Base-by-base conservation (phyloP, 495 filamentous ascomycete genomes). In the Ramalina intermedia region DNA sequence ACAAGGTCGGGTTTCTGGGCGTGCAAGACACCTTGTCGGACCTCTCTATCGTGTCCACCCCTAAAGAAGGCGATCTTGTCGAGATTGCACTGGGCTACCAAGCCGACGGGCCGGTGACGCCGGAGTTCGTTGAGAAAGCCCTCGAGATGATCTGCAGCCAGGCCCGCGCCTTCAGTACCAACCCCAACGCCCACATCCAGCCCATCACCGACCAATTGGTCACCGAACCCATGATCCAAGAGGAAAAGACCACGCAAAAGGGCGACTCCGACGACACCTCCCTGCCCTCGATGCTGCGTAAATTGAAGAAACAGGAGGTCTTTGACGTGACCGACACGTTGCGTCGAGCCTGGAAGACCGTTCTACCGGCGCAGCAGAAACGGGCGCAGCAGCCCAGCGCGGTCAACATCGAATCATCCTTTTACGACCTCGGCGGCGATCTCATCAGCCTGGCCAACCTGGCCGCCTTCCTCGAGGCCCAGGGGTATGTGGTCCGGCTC, bases 381-480 rank as follows among this genome's bases (percentile, higher is more conserved):
- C 56, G 17, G 54, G 53, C 12, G 42, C 39, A 8, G 24, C 16
- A 48, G 49, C 20, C 60, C 48, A 37, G 51, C 51, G 7, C 37
- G 51, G 8, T 75, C 58, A 66, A 69, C 37, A 62, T 70, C 26
- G 63, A 69, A 24, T 69, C 70, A 0, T 70, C 69, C 0, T 75
- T 77, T 61, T 77, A 74, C 55, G 63, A 69, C 3, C 64, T 72
- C 1, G 73, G 73, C 11, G 73, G 73, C 13, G 73, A 77, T 49
- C 63, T 75, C 37, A 67, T 74, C 58, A 69, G 64, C 20, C 63
- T 77, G 43, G 73, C 70, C 1, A 69, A 70, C 43, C 56, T 75
- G 13, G 61, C 63, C 16, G 67, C 64, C 56, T 58, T 74, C 3
- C 59, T 77, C 0, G 66, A 71, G 38, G 64, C 72, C 47, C 69